Percentiles rank a stretch among this genome's conserved stretches.
Evolutionary conservation across 139 green algal species (phyloP).

Genomic region (Spirogloea muscicola): DNA sequence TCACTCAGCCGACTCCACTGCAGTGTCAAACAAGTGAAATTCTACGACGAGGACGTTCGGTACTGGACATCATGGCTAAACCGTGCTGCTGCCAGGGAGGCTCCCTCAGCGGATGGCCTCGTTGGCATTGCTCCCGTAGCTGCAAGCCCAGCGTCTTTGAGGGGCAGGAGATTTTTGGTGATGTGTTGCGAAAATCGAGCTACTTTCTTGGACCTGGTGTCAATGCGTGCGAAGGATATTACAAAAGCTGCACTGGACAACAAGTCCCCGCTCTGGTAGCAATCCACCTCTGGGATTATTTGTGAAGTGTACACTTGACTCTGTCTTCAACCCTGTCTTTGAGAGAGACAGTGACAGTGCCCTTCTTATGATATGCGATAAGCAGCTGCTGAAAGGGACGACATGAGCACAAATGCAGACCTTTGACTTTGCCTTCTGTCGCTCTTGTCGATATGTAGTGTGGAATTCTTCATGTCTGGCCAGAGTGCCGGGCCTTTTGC

Average conservation of each 20-base stretch:
- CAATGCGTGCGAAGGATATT: constrained; percentile 27
- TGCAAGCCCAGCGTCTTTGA: constrained; percentile 8
- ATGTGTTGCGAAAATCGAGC: constrained; percentile 44
- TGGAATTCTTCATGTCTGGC: constrained; percentile 31
- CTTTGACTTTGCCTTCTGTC: neutral
- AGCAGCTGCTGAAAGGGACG: neutral
- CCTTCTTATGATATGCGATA: neutral
- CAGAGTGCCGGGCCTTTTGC: constrained; percentile 27
- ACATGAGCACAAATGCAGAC: neutral
- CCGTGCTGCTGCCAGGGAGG: constrained; percentile 13
- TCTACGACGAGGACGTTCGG: constrained; percentile 47
- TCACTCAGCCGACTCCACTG: neutral
- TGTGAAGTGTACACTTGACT: neutral
- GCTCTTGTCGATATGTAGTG: constrained; percentile 9
- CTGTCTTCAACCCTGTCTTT: neutral
- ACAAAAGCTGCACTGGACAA: constrained; percentile 40
- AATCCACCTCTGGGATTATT: no score
- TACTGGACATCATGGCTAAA: constrained; percentile 27
- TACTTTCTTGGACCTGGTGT: constrained; percentile 40
- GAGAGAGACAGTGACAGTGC: no score
- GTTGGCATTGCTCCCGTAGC: constrained; percentile 12
- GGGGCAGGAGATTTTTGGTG: constrained; percentile 37
- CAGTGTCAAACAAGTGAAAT: constrained; percentile 47
- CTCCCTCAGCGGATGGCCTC: constrained; percentile 8
- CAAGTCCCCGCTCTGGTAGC: constrained; percentile 27